Percentiles rank a stretch among this genome's conserved stretches.
Evolutionary conservation across 2,329 filamentous ascomycete species (phyloP).

Genomic region (Penicillium janthinellum): DNA sequence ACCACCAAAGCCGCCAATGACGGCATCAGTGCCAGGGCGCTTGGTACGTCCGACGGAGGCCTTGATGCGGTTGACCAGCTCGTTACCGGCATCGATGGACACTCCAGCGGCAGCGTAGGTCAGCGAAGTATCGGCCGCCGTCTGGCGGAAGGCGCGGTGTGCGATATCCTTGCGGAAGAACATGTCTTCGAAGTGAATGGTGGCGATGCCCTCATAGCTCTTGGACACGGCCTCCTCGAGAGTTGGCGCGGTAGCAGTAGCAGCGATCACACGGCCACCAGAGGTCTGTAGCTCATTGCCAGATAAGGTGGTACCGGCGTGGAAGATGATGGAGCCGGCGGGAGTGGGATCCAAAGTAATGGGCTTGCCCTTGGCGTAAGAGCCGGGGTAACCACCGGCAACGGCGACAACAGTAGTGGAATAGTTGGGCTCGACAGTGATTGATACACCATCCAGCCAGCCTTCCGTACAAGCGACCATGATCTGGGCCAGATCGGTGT

Average conservation of each 20-base stretch:
- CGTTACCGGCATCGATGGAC: conserved; percentile 90
- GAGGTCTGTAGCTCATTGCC: conserved; percentile 69
- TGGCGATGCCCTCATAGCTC: conserved; percentile 80
- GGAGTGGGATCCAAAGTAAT: conserved; percentile 60
- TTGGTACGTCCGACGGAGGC: conserved; percentile 81
- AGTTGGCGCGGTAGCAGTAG: conserved; percentile 75
- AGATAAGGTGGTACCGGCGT: conserved; percentile 77
- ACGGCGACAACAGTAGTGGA: conserved; percentile 94
- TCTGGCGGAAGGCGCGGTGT: conserved; percentile 59
- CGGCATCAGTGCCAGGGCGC: conserved; percentile 83
- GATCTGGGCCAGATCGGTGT: conserved; percentile 83
- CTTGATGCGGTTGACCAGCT: conserved; percentile 91
- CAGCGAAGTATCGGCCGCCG: conserved; percentile 51
- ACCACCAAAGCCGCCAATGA: conserved; percentile 94
- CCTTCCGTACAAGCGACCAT: conserved; percentile 83
- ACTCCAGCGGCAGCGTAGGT: conserved; percentile 95
- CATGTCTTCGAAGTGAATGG: conserved; percentile 83
- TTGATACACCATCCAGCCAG: conserved; percentile 68
- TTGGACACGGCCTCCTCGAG: conserved; percentile 81
- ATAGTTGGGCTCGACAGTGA: conserved; percentile 70
- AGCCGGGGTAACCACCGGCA: conserved; percentile 84
- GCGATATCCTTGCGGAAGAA: conserved; percentile 94
- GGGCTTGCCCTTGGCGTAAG: conserved; percentile 76
- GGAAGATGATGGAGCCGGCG: conserved; percentile 75
- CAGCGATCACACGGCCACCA: conserved; percentile 89